A percentile compares a stretch with the other conserved stretches of the same genome.
Conservation (phyloP, 176 grass and related monocot genomes). For the Carex cristatella region DNA sequence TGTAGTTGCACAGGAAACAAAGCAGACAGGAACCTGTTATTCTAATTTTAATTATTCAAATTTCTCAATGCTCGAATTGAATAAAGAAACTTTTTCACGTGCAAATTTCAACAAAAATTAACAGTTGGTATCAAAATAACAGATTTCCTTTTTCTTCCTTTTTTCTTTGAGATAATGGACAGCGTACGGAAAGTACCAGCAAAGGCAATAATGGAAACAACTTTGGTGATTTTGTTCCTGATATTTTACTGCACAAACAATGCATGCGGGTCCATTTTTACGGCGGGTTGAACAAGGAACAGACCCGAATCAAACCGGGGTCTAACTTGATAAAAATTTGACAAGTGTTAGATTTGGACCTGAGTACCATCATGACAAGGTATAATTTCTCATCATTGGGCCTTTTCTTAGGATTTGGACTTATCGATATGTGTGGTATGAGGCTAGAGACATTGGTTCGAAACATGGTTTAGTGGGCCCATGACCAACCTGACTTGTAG, state of each 20-base stretch:
- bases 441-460: neutral
- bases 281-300: neutral
- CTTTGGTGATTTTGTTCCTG: neutral
- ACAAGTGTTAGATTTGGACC: constrained; percentile 14
- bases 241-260: neutral
- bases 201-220: neutral
- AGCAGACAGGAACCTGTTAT: too few species aligned
- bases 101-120: too few species aligned
- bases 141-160: too few species aligned
- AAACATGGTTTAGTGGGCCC: constrained; percentile 11
- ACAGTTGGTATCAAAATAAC: too few species aligned
- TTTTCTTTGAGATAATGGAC: too few species aligned
- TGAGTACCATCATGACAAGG: neutral
- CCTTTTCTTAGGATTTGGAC: neutral
- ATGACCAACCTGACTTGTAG: neutral
- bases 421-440: neutral
- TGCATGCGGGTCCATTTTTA: neutral
- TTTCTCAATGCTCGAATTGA: too few species aligned
- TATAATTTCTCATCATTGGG: constrained; percentile 12
- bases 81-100: too few species aligned
- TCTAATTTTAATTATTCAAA: too few species aligned
- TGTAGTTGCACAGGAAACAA: too few species aligned
- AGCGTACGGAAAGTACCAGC: too few species aligned
- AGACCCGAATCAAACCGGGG: constrained; percentile 5
- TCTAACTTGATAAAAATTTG: neutral